These are phyloP conservation scores for Aethionema arabicum DNA, from an alignment of 345 rosid species.

Conservation along the genomic window DNA sequence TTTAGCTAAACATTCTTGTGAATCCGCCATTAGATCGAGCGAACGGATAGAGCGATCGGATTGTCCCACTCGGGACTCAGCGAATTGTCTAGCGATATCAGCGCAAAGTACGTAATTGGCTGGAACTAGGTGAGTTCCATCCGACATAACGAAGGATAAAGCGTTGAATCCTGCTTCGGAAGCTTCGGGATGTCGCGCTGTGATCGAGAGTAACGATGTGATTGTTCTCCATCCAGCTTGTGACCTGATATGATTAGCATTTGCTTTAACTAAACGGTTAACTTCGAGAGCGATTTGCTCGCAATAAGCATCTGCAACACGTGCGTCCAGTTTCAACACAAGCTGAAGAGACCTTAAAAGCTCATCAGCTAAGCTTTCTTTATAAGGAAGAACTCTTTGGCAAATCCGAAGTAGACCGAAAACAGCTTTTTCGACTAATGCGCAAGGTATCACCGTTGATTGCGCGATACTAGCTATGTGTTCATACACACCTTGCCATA, in stretches of 20 bases:
- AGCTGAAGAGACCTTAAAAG: slow-evolving; percentile 96
- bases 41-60: slow-evolving; percentile 84
- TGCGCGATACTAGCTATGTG: slow-evolving; percentile 96
- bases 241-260: slow-evolving; percentile 90
- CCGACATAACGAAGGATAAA: slow-evolving; percentile 76
- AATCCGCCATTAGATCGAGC: slow-evolving; percentile 86
- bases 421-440: slow-evolving; percentile 91
- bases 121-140: slow-evolving; percentile 74
- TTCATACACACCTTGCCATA: slow-evolving; percentile 98
- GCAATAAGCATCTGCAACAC: slow-evolving; percentile 97
- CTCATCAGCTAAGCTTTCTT: slow-evolving; percentile 97
- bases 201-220: slow-evolving; percentile 83
- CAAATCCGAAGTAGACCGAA: slow-evolving; percentile 96
- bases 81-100: slow-evolving; percentile 93
- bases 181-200: slow-evolving; percentile 97
- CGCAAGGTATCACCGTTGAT: slow-evolving; percentile 93
- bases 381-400: slow-evolving; percentile 95
- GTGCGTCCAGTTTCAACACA: slow-evolving; percentile 94
- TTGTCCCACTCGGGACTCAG: slow-evolving; percentile 97
- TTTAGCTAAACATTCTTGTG: slow-evolving; percentile 68
- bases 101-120: slow-evolving; percentile 80
- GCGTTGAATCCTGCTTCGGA: slow-evolving; percentile 95
- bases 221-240: slow-evolving; percentile 94
- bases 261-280: slow-evolving; percentile 92
- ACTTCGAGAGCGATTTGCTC: slow-evolving; percentile 96